Evolutionary conservation across 441 rosid species (phyloP).

Genomic region (Daphne laureola): DNA sequence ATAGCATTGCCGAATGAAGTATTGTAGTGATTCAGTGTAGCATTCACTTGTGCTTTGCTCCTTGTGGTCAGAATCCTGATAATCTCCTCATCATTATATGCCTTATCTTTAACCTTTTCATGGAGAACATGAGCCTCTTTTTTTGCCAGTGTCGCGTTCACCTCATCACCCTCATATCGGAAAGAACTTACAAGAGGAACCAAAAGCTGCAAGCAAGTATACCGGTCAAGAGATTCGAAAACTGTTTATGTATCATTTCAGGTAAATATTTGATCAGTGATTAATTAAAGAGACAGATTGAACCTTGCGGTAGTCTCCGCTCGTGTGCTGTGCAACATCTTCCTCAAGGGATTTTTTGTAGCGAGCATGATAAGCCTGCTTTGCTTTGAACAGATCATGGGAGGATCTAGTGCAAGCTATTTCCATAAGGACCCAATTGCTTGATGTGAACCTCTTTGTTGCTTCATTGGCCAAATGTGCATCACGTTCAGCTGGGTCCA

Average conservation of each 20-base stretch:
- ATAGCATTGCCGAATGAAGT: slow-evolving; percentile 51
- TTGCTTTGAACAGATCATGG: slow-evolving; percentile 40
- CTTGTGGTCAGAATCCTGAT: slow-evolving; percentile 67
- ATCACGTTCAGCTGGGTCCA: slow-evolving; percentile 75
- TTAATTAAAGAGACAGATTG: not conserved
- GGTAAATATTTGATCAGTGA: not conserved
- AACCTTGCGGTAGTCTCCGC: slow-evolving; percentile 84
- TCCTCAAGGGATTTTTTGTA: slow-evolving; percentile 85
- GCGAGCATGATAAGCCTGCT: slow-evolving; percentile 77
- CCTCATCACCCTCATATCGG: slow-evolving; percentile 76
- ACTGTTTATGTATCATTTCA: not conserved
- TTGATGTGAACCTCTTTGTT: slow-evolving; percentile 60
- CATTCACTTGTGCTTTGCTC: slow-evolving; percentile 67
- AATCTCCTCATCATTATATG: slow-evolving; percentile 55
- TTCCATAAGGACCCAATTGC: slow-evolving; percentile 76
- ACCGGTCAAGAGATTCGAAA: not conserved
- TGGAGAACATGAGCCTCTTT: slow-evolving; percentile 71
- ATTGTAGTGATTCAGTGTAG: slow-evolving; percentile 73
- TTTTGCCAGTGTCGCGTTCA: slow-evolving; percentile 52
- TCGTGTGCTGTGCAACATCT: slow-evolving; percentile 82
- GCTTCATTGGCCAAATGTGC: slow-evolving; percentile 70
- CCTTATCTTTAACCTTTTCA: slow-evolving; percentile 54
- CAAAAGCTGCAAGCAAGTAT: slow-evolving; percentile 48
- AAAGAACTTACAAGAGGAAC: slow-evolving; percentile 70
- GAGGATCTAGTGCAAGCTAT: slow-evolving; percentile 80